Evolutionary conservation across 768 basidiomycete species (phyloP).

Genomic region (Cystobasidiopsis lactophilus): DNA sequence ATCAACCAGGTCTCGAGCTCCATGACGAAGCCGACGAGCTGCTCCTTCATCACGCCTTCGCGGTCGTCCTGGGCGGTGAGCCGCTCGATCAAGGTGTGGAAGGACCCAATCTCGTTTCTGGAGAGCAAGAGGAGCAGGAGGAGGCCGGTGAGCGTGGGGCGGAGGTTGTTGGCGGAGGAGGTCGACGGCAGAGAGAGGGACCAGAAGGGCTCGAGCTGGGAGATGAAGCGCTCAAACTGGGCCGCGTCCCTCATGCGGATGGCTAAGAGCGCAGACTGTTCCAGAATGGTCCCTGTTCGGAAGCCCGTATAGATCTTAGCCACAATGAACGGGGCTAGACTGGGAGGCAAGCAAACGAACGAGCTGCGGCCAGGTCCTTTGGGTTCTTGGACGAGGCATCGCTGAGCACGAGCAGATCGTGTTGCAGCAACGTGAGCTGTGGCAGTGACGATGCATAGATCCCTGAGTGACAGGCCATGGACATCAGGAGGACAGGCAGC

Average conservation of each 20-base stretch:
- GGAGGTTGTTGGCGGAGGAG: constrained; percentile 31
- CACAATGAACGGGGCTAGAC: not conserved
- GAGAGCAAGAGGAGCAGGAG: constrained; percentile 86
- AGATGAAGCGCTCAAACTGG: constrained; percentile 85
- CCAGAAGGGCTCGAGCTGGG: constrained; percentile 66
- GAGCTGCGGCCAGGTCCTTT: too few relatives aligned
- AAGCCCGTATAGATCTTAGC: too few relatives aligned
- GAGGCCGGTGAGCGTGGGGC: constrained; percentile 71
- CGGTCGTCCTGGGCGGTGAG: constrained; percentile 34
- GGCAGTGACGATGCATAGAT: too few relatives aligned
- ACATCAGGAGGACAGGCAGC: not conserved
- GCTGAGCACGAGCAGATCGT: not conserved
- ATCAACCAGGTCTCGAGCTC: constrained; percentile 92
- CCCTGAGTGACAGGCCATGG: not conserved
- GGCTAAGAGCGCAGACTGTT: constrained; percentile 86
- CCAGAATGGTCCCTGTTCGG: constrained; percentile 63
- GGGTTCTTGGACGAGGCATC: not conserved
- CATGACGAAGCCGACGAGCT: constrained; percentile 61
- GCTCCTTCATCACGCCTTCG: constrained; percentile 29
- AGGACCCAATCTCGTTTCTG: constrained; percentile 88
- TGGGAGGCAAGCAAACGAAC: not conserved
- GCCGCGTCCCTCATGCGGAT: constrained; percentile 70
- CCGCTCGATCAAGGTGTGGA: constrained; percentile 87
- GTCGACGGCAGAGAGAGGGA: constrained; percentile 60
- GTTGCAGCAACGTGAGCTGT: not conserved